Evolutionary conservation across 2,329 filamentous ascomycete genomes (phyloP), one percentile per base, ranked within the genome.

Genomic region (Colletotrichum sidae): DNA sequence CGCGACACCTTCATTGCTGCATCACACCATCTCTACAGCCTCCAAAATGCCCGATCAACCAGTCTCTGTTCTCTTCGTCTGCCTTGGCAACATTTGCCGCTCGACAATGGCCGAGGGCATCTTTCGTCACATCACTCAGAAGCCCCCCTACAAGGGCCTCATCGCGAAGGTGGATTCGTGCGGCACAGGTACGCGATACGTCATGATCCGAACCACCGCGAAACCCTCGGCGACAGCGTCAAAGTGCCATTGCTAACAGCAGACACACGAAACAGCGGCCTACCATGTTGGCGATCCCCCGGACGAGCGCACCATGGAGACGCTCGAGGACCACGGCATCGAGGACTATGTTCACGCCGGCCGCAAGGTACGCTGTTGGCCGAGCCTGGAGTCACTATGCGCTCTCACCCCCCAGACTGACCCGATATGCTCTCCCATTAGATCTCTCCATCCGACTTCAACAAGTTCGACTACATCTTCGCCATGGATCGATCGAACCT

Each of bases 81-180:
- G 96, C 80, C 86, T 98, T 39, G 96, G 96, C 77, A 99, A 99
- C 79, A 98, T 98, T 74, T 99, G 94, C 76, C 85, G 87, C 67
- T 97, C 94, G 8, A 92, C 96, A 38, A 98, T 99, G 96, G 93
- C 94, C 50, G 95, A 98, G 82, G 96, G 92, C 54, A 92, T 97
- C 69, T 98, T 99, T 80, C 88, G 89, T 64, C 87, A 90, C 66
- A 81, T 96, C 45, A 85, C 86, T 45, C 83, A 86, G 70, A 86
- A 90, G 70, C 79, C 86, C 51, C 83, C 86, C 33, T 88, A 88
- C 72, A 82, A 85, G 71, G 82, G 79, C 51, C 80, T 83, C 66
- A 88, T 97, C 73, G 81, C 80, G 13, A 81, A 81, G 65, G 88
- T 97, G 70, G 96, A 98, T 78, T 96, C 92, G 8, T 96, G 93